Evolutionary conservation across 108 stramenopile genomes (phyloP), one percentile per base, ranked within the genome.

Genomic region (Pseudonitzschia multistriata): DNA sequence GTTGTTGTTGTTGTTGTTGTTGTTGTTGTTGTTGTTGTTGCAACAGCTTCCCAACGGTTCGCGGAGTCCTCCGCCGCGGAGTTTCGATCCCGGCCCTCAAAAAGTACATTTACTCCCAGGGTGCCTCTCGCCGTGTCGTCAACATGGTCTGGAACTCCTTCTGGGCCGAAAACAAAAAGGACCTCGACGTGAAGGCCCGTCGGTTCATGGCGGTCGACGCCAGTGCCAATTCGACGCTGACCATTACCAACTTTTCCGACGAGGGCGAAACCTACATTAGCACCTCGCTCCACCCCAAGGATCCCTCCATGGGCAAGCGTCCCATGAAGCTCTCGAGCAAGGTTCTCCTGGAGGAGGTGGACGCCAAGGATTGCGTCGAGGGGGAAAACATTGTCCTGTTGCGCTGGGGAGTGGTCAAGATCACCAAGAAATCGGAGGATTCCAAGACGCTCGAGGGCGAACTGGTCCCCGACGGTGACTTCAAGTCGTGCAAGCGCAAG

Each of bases 61-160:
- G 97, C 31, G 95, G 97, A 60, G 94, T 98, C 3, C 74, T 94
- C 8, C 90, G 97, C 59, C 85, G 97, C 10, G 99, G 99, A 50
- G 85, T 99, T 59, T 76, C 92, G 55, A 74, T 98, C 15, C 63
- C 80, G 35, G 96, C 97, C 2, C 85, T 99, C 25, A 81, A 90
- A 34, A 73, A 66, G 24, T 99, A 97, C 84, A 98, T 97, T 72
- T 82, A 90, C 64, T 75, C 77, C 14, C 96, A 97, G 74, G 96
- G 96, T 35, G 94, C 92, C 0, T 92, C 90, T 11, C 86, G 96
- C 62, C 81, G 93, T 40, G 79, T 96, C 39, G 93, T 96, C 27
- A 95, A 94, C 62, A 98, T 99, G 97, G 98, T 97, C 67, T 98
- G 97, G 98, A 90, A 85, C 78, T 93, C 91, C 74, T 98, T 99